These are phyloP conservation scores for Podospora fimiseda DNA, from an alignment of 495 filamentous ascomycete species.

Conservation along the genomic window DNA sequence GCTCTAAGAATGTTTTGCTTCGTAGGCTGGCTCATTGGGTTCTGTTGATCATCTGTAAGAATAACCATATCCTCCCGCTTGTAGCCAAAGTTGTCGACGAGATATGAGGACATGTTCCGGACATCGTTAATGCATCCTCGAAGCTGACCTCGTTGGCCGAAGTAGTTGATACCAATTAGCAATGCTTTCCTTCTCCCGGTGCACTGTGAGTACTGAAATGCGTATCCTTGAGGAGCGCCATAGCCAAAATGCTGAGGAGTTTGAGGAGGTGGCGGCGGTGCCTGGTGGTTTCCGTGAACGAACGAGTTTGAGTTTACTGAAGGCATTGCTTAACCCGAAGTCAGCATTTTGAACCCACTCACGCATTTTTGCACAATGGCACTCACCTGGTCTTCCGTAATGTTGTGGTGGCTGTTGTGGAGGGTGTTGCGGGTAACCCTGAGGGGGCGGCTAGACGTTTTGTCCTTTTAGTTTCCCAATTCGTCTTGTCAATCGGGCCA, in stretches of 20 bases:
- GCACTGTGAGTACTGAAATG: conserved; percentile 87
- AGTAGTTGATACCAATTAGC: conserved; percentile 97
- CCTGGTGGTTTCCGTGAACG: conserved; percentile 44
- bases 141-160: conserved; percentile 84
- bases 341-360: conserved; percentile 6
- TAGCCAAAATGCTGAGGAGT: conserved; percentile 62
- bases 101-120: conserved; percentile 90
- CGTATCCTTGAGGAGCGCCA: conserved; percentile 72
- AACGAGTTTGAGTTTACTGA: conserved; percentile 47
- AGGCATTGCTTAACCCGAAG: conserved; percentile 31
- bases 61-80: conserved; percentile 97
- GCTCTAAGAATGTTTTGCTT: conserved; percentile 93
- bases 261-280: conserved; percentile 54
- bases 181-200: conserved; percentile 87
- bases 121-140: conserved; percentile 98
- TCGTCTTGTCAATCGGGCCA: conserved; percentile 3
- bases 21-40: conserved; percentile 93
- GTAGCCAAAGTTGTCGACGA: conserved; percentile 88
- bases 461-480: conserved; percentile 9
- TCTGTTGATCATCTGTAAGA: conserved; percentile 93
- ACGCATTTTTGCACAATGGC: not conserved
- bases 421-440: conserved; percentile 36
- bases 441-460: conserved; percentile 32
- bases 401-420: conserved; percentile 20
- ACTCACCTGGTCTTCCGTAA: conserved; percentile 39